Evolutionary conservation across 305 asterid genomes (phyloP), one percentile per base, ranked within the genome.

Genomic region (Stenogyne calaminthoides): DNA sequence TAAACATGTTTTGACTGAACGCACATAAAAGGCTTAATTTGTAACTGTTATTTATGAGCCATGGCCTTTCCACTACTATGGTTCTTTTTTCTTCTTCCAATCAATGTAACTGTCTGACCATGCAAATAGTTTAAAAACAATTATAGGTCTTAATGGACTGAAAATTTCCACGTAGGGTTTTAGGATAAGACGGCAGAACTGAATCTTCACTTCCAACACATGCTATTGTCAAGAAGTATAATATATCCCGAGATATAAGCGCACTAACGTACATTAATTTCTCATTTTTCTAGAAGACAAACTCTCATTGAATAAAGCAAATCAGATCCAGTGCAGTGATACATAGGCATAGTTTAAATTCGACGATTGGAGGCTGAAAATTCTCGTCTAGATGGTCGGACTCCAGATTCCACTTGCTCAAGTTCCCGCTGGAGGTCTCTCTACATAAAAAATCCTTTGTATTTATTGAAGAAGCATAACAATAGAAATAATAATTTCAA

Each of bases 391-490:
- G 95, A 88, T 65, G 91, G 83, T 59, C 97, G 85, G 20, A 84
- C 74, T 65, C 97, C 98, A 80, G 96, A 85, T 82, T 95, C 99
- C 57, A 88, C 85, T 79, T 89, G 98, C 85, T 95, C 99, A 18
- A 95, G 93, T 86, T 95, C 98, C 77, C 96, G 83, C 78, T 89
- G 98, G 57, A 95, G 90, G 80, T 95, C 99, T 82, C 97, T 89
- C 99, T 95, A 62, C 86, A 84, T 64, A 15, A 2, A 52, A 52
- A 52, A 66, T 37, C 62, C 61, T 49, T 42, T 65, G 16, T 14
- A 59, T 80, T 70, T 44, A 64, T 34, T 19, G 40, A 62, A 49
- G 62, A 69, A 4, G 18, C 54, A 46, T 5, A 46, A n/a, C 54
- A 46, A 11, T 44, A 44, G 16, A 16, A 42, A 46, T 46, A 46